These are phyloP conservation scores for Mucor plumbeus DNA, from an alignment of 371 early-diverging fungal species.

Conservation along the genomic window DNA sequence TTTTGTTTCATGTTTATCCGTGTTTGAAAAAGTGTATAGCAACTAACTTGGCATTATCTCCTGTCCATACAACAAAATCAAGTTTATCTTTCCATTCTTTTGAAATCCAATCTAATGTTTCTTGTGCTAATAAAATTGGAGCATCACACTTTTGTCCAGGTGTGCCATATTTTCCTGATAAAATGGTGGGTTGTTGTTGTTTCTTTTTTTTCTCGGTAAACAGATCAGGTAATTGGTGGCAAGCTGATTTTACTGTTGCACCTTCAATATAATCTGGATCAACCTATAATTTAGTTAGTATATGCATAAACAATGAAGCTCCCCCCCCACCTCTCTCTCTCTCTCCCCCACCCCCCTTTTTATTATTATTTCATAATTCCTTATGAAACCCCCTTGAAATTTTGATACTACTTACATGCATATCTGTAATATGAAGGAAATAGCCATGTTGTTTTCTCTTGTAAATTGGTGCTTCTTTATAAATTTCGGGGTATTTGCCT, in stretches of 20 bases:
- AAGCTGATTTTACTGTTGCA: slow-evolving; percentile 58
- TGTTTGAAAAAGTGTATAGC: not conserved
- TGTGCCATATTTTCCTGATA: slow-evolving; percentile 44
- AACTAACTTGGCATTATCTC: slow-evolving; percentile 75
- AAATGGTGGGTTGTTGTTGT: not conserved
- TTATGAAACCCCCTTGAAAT: not conserved
- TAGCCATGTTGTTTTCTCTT: slow-evolving; percentile 41
- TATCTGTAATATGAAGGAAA: slow-evolving; percentile 80
- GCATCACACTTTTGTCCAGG: slow-evolving; percentile 73
- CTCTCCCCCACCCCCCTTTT: not conserved
- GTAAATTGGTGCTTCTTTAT: slow-evolving; percentile 2
- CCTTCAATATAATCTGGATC: slow-evolving; percentile 60
- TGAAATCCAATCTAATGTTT: slow-evolving; percentile 73
- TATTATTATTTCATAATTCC: slow-evolving; percentile 7
- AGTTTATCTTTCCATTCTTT: slow-evolving; percentile 57
- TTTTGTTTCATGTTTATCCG: not conserved
- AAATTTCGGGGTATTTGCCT: slow-evolving; percentile 15
- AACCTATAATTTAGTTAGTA: slow-evolving; percentile 32
- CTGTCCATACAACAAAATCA: slow-evolving; percentile 86
- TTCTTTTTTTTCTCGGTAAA: slow-evolving; percentile 18
- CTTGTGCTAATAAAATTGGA: slow-evolving; percentile 67
- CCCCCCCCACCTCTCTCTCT: not conserved
- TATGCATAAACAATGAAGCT: not conserved
- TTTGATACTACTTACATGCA: slow-evolving; percentile 55
- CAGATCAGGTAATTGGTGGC: slow-evolving; percentile 40